A percentile compares a stretch with the other conserved stretches of the same genome.
Conservation (phyloP, 2,329 filamentous ascomycete genomes). For the Fusarium circinatum region DNA sequence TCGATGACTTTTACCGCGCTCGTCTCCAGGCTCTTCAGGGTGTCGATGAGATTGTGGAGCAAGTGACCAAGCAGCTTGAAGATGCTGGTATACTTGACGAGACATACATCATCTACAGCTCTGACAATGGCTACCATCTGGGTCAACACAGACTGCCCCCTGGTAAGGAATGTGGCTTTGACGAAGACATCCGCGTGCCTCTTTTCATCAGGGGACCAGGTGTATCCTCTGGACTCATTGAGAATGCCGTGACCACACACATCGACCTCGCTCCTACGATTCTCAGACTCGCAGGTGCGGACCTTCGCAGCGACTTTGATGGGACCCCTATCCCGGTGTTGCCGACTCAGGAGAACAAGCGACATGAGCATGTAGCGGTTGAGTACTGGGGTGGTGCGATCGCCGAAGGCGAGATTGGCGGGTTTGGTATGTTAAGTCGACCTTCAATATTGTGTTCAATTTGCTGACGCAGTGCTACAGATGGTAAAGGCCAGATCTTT, state of each 20-base stretch:
- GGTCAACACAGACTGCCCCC: conserved; percentile 67
- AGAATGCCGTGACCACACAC: conserved; percentile 65
- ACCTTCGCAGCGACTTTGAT: conserved; percentile 63
- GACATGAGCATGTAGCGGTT: conserved; percentile 65
- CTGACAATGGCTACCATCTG: conserved; percentile 71
- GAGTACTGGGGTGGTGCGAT: conserved; percentile 64
- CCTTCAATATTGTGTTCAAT: background rate
- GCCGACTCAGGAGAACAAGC: conserved; percentile 38
- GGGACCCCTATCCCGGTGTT: conserved; percentile 63
- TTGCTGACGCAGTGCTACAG: conserved; percentile 18
- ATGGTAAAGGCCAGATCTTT: conserved; percentile 29
- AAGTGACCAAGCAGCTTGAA: conserved; percentile 56
- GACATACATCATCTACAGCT: conserved; percentile 68
- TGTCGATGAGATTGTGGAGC: conserved; percentile 65
- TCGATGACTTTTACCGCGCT: conserved; percentile 62
- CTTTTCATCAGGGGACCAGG: conserved; percentile 66
- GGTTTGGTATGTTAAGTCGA: conserved; percentile 34
- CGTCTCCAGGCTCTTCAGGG: conserved; percentile 63
- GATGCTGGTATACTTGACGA: conserved; percentile 69
- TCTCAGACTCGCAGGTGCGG: conserved; percentile 55
- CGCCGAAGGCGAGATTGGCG: conserved; percentile 50
- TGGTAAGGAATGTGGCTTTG: conserved; percentile 67
- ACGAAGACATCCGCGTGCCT: conserved; percentile 69
- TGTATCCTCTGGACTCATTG: conserved; percentile 52
- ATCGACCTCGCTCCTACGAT: conserved; percentile 72